Evolutionary conservation across 2,329 filamentous ascomycete genomes (phyloP).

Genomic region (Sporothrix phasma): DNA sequence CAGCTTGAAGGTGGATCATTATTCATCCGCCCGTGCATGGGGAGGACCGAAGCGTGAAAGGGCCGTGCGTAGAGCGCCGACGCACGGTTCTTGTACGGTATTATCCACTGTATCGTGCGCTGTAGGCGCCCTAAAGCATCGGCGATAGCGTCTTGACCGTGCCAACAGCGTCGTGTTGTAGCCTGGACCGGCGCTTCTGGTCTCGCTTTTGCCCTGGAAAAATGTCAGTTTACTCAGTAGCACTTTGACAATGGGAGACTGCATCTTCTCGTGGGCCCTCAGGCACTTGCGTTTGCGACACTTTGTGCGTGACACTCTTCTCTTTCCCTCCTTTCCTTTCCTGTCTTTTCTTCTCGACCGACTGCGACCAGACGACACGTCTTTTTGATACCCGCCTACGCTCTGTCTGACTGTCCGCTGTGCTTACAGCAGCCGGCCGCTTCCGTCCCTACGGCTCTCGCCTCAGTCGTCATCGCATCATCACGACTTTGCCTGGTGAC

Average conservation of each 20-base stretch:
- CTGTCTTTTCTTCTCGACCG: not conserved
- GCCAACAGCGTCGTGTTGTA: not conserved
- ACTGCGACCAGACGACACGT: not conserved
- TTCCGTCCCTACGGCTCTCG: not conserved
- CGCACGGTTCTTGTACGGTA: not conserved
- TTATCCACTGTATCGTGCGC: not conserved
- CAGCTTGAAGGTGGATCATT: slow-evolving; percentile 11
- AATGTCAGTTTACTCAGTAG: not conserved
- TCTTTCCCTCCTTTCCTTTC: not conserved
- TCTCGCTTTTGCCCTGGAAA: not conserved
- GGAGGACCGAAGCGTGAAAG: not conserved
- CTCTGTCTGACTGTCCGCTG: not conserved
- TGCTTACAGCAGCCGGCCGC: not conserved
- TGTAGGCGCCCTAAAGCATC: not conserved
- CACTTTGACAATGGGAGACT: not conserved
- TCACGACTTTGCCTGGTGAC: not conserved
- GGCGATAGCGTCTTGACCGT: not conserved
- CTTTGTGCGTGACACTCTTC: not conserved
- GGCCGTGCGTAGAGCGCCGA: not conserved
- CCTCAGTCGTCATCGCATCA: not conserved
- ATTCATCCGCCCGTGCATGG: not conserved
- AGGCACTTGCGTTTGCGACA: not conserved
- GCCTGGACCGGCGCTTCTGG: not conserved
- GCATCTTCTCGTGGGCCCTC: not conserved
- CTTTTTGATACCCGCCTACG: not conserved